Percentiles rank a stretch among this genome's conserved stretches.
phyloP scores from a whole-genome alignment of 2,329 filamentous ascomycete genomes.

The Claviceps quebecensis region DNA sequence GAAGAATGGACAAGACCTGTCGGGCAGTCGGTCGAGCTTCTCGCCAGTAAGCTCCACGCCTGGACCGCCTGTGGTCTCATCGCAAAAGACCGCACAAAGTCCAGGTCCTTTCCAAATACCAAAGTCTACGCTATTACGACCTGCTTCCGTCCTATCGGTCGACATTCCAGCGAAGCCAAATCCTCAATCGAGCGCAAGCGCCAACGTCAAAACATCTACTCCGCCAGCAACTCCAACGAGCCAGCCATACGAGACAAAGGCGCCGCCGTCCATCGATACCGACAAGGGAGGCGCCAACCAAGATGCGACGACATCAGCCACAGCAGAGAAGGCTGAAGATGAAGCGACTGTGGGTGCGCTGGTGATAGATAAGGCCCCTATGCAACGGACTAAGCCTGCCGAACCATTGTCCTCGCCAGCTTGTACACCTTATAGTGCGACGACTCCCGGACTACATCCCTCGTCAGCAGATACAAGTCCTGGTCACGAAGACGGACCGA shows the following conservation, averaged over 20 bases:
- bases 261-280: not conserved
- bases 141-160: not conserved
- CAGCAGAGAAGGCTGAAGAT: not conserved
- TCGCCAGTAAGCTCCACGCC: slow-evolving; percentile 7
- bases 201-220: not conserved
- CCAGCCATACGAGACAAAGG: not conserved
- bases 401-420: slow-evolving; percentile 40
- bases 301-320: not conserved
- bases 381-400: slow-evolving; percentile 21
- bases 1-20: slow-evolving; percentile 7
- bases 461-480: slow-evolving; percentile 62
- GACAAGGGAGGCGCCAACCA: not conserved
- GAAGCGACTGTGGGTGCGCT: not conserved
- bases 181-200: not conserved
- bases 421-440: slow-evolving; percentile 60
- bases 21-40: slow-evolving; percentile 4
- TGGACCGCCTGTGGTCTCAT: not conserved
- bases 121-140: not conserved
- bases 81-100: slow-evolving; percentile 1
- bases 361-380: slow-evolving; percentile 20
- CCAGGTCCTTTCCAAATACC: slow-evolving; percentile 2
- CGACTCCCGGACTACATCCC: slow-evolving; percentile 55
- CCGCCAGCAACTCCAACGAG: not conserved
- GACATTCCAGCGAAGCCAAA: not conserved
- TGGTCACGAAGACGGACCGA: slow-evolving; percentile 49